Percentiles rank a stretch among this genome's conserved stretches.
These are phyloP conservation scores for Stenocarpella maydis DNA, from an alignment of 2,329 filamentous ascomycete species.

Conservation along the genomic window DNA sequence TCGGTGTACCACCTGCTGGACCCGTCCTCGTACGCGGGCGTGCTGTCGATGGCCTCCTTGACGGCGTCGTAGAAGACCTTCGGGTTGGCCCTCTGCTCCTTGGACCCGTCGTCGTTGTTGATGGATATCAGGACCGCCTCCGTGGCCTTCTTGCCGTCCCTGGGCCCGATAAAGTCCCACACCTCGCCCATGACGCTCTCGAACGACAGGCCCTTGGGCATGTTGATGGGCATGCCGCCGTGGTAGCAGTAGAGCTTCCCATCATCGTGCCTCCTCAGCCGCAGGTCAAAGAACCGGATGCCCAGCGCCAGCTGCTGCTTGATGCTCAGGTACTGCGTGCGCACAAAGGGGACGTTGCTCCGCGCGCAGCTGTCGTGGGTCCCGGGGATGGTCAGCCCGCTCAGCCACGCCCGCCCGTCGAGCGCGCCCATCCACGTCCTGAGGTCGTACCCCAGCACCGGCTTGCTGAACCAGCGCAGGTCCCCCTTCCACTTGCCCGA, in stretches of 20 bases:
- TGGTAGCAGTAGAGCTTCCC: constrained; percentile 72
- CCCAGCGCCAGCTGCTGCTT: constrained; percentile 73
- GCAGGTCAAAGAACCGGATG: constrained; percentile 76
- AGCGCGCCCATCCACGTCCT: constrained; percentile 71
- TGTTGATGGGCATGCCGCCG: constrained; percentile 73
- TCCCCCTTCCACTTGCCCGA: constrained; percentile 41
- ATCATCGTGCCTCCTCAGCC: constrained; percentile 50
- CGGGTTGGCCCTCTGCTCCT: constrained; percentile 60
- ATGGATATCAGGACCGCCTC: constrained; percentile 74
- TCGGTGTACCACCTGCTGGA: constrained; percentile 67
- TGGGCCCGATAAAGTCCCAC: constrained; percentile 64
- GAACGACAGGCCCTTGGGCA: constrained; percentile 68
- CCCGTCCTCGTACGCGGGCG: constrained; percentile 42
- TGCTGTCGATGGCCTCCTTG: constrained; percentile 63
- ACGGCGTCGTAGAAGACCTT: constrained; percentile 51
- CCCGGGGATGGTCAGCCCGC: constrained; percentile 73
- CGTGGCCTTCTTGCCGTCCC: constrained; percentile 53
- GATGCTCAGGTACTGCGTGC: constrained; percentile 72
- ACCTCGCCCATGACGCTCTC: constrained; percentile 67
- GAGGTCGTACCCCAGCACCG: constrained; percentile 47
- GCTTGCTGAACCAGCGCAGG: constrained; percentile 47
- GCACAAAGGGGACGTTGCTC: constrained; percentile 65
- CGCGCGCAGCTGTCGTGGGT: constrained; percentile 70
- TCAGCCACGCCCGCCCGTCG: constrained; percentile 64
- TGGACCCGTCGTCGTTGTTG: constrained; percentile 72